Conservation (phyloP, 495 filamentous ascomycete species). For the Penicillium soppii region DNA sequence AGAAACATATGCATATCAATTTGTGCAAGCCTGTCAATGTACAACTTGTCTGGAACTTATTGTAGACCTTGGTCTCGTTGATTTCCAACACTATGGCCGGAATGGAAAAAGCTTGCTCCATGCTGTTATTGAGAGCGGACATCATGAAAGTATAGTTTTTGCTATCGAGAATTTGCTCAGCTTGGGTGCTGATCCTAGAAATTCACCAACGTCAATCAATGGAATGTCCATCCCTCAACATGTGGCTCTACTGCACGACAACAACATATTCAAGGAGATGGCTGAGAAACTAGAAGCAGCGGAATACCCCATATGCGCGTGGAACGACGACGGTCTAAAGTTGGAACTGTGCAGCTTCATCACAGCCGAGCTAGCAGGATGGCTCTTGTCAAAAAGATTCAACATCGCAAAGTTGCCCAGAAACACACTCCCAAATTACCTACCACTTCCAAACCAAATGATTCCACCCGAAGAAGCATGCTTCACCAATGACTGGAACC, state of each 20-base stretch:
- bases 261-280: neutral
- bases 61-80: neutral
- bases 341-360: slow-evolving; percentile 1
- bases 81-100: neutral
- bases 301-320: neutral
- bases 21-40: neutral
- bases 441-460: too few relatives aligned
- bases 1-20: neutral
- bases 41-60: neutral
- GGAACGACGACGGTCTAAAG: slow-evolving; percentile 4
- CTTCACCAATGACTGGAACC: neutral
- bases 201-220: neutral
- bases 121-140: neutral
- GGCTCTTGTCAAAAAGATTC: slow-evolving; percentile 1
- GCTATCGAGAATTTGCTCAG: neutral
- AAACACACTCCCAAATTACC: neutral
- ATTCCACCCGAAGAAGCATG: too few relatives aligned
- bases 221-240: slow-evolving; percentile 1
- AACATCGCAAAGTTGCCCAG: neutral
- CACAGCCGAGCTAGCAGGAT: neutral
- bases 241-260: neutral
- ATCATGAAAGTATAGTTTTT: neutral
- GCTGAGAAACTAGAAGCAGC: neutral
- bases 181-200: neutral
- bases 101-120: neutral